Evolutionary conservation across 768 basidiomycete species (phyloP).

Genomic region (Collybia sordida): DNA sequence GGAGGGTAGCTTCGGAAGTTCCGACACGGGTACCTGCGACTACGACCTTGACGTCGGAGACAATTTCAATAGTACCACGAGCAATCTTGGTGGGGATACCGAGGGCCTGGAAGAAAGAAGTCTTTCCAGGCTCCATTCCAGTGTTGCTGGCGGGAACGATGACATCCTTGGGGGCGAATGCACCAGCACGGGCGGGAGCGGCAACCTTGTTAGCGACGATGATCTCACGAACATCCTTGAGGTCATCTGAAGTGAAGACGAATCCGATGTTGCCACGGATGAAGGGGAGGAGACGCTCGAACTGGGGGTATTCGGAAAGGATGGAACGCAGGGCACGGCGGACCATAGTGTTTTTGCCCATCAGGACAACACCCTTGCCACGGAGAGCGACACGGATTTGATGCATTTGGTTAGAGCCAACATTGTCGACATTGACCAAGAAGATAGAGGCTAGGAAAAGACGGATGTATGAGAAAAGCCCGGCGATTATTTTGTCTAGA

Average conservation of each 20-base stretch:
- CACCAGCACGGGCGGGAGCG: constrained; percentile 98
- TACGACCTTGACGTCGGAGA: constrained; percentile 95
- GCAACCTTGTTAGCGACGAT: constrained; percentile 98
- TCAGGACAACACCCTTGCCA: constrained; percentile 93
- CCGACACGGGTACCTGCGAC: constrained; percentile 91
- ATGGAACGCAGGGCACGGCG: constrained; percentile 94
- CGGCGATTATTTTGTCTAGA: not conserved
- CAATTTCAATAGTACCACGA: constrained; percentile 99
- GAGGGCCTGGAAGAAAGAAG: constrained; percentile 99
- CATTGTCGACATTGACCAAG: constrained; percentile 99
- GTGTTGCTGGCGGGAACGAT: constrained; percentile 94
- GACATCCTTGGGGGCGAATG: constrained; percentile 90
- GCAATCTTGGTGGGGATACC: constrained; percentile 99
- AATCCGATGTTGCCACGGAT: constrained; percentile 98
- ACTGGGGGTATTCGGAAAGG: constrained; percentile 87
- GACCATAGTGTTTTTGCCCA: constrained; percentile 99
- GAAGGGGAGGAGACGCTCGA: constrained; percentile 94
- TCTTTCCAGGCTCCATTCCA: constrained; percentile 99
- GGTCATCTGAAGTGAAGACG: constrained; percentile 91
- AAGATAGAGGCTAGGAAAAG: constrained; percentile 86
- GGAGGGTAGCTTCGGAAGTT: constrained; percentile 92
- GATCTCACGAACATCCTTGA: constrained; percentile 92
- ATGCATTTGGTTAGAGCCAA: constrained; percentile 99
- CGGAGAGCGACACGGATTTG: constrained; percentile 95
- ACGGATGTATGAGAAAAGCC: constrained; percentile 6